These are phyloP conservation scores for Chrysanthemum lavandulifolium DNA, from an alignment of 129 eudicot genomes.

Conservation along the genomic window DNA sequence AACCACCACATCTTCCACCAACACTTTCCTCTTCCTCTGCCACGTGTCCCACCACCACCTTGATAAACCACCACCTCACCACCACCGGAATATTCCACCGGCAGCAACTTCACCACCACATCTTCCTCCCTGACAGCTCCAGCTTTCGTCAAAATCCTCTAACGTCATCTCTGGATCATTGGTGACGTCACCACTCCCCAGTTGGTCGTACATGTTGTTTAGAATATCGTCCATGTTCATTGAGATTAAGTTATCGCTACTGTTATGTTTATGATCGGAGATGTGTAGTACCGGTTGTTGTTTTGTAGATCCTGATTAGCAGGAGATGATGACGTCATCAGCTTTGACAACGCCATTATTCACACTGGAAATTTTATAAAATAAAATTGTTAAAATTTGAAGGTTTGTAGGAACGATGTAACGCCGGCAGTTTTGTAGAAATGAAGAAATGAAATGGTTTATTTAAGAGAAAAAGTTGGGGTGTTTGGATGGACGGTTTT, in stretches of 20 bases:
- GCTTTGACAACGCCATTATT: constrained; percentile 82
- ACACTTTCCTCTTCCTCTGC: constrained; percentile 60
- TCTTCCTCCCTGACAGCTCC: constrained; percentile 81
- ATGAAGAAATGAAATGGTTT: constrained; percentile 8
- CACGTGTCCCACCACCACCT: constrained; percentile 23
- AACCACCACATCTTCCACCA: constrained; percentile 65
- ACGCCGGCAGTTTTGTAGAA: constrained; percentile 34
- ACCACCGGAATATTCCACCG: constrained; percentile 39
- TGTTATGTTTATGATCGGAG: constrained; percentile 35
- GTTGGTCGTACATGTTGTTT: constrained; percentile 47
- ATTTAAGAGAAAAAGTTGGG: constrained; percentile 6
- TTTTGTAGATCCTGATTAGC: constrained; percentile 78
- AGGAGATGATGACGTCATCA: constrained; percentile 78
- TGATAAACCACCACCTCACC: constrained; percentile 22
- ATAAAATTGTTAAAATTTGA: not conserved
- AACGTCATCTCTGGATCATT: constrained; percentile 63
- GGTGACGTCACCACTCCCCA: constrained; percentile 11
- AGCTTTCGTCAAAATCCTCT: constrained; percentile 72
- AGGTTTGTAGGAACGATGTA: constrained; percentile 28
- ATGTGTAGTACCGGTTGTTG: constrained; percentile 29
- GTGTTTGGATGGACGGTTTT: constrained; percentile 22
- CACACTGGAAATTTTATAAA: constrained; percentile 15
- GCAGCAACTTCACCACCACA: constrained; percentile 42
- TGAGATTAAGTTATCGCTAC: constrained; percentile 36
- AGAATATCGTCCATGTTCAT: constrained; percentile 82